Evolutionary conservation across 192 early-diverging fungal species (phyloP), one percentile per base, ranked within the genome.

Genomic region (Coemansia sp.): DNA sequence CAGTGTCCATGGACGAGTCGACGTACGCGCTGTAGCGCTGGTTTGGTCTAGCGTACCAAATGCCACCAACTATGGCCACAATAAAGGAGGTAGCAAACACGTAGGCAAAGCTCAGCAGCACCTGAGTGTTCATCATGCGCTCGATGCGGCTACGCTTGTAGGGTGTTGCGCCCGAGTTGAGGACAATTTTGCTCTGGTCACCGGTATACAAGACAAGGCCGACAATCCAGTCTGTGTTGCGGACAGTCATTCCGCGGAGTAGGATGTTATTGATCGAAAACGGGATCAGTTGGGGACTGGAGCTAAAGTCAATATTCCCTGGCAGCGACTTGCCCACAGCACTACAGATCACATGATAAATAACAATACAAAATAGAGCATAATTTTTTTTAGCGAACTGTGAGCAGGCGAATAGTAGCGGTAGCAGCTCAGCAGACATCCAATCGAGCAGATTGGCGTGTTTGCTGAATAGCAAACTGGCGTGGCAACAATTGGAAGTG

Each of bases 141-240:
- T 97, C 95, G 58, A 95, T 89, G 52, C 85, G 83, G 59, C 91
- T 93, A 56, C 94, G 88, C 71, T 98, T 98, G 50, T 84, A 89
- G 6, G 94, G 94, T 5, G 94, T 93, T 32, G 87, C 86, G 14
- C 94, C 94, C 25, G 94, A 88, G 76, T 97, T 97, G 19, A 93
- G 82, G 73, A 91, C 88, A 60, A 97, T 94, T 67, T 97, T 98
- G 50, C 94, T 93, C 60, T 95, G 90, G 5, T 82, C 78, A 21
- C 96, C 96, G 3, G 96, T 97, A 56, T 85, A 92, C 8, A 95
- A 55, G 10, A 90, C 88, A 0, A 94, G 51, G 2, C 93, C 94
- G 60, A 95, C 86, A 7, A 89, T 82, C 92, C 93, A 98, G 56
- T 88, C 87, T 0, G 94, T 96, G 79, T 98, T 98, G 34, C 93